Conservation (phyloP, 2,329 filamentous ascomycete species). For the Alternaria consortialis region DNA sequence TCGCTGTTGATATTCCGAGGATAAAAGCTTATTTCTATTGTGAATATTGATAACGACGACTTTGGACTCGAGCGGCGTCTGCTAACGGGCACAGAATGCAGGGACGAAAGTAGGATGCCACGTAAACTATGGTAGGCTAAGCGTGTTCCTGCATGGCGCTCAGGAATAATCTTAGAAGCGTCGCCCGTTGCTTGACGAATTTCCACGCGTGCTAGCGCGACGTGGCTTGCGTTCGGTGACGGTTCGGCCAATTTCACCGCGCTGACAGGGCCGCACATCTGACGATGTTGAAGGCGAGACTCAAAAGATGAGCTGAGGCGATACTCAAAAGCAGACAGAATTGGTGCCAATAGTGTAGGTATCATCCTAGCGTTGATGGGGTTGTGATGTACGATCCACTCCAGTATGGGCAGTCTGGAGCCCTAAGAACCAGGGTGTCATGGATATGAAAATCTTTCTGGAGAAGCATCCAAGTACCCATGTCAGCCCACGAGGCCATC, state of each 20-base stretch:
- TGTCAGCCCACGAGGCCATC: constrained; percentile 1
- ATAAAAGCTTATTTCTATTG: background rate
- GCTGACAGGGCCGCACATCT: background rate
- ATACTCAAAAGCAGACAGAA: background rate
- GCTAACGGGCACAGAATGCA: background rate
- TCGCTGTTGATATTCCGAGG: background rate
- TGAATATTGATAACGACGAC: background rate
- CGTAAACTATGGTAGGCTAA: background rate
- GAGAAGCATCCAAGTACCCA: constrained; percentile 1
- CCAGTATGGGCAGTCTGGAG: background rate
- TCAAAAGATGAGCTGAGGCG: background rate
- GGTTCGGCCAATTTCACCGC: background rate
- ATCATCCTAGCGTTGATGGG: background rate
- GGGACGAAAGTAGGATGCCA: background rate
- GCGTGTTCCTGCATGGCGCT: constrained; percentile 2
- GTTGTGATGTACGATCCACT: constrained; percentile 2
- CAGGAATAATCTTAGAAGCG: constrained; percentile 3
- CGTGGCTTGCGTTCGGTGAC: constrained; percentile 1
- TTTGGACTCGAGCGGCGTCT: background rate
- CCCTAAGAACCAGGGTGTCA: constrained; percentile 1
- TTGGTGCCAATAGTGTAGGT: background rate
- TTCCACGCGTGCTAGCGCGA: constrained; percentile 3
- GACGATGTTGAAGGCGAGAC: background rate
- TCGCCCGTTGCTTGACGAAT: background rate
- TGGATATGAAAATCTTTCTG: constrained; percentile 1